Base-by-base conservation (phyloP, 31 red algal species). In the Endocladia muricata region DNA sequence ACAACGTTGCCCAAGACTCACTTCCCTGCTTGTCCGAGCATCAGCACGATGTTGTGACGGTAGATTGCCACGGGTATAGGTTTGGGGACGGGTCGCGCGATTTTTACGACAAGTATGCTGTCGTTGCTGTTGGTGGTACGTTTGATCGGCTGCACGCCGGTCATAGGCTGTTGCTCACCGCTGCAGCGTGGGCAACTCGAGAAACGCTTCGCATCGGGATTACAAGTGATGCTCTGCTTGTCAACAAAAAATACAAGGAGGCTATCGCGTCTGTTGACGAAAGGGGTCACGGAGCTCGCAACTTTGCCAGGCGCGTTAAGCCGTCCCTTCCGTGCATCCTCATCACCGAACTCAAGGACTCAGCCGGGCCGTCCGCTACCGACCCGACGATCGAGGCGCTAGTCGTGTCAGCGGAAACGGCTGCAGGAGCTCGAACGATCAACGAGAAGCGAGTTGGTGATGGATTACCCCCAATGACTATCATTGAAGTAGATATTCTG, bases 121-220 rank as follows among this genome's bases (percentile, higher is more conserved):
- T 67, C n/a, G 90, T 98, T 4, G 91, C 86, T 36, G 95, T 98
- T 11, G 95, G 95, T 22, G 95, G 95, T 23, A 98, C 95, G 31
- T 98, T 98, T 83, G 95, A 98, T 70, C 75, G 75, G 52, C 37
- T 98, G 37, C 95, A 98, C 60, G 95, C 95, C 0, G 95, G 95
- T 25, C 95, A 98, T 71, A 75, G 95, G 5, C 77, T 98, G 34
- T 83, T 98, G 35, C 84, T 98, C 36, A 85, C 91, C 29, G 91
- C 77, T 55, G 88, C 91, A 2, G 76, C 86, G 15, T 92, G 78
- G 71, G 75, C 74, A 51, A 76, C 74, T 3, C 31, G 71, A 11
- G 21, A 34, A 17, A 77, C 44, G 9, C 68, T 98, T 23, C 68
- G 79, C 4, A 73, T 98, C 62, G 95, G 95, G 22, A 72, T 98